These are phyloP conservation scores for Mucor saturninus DNA, from an alignment of 371 early-diverging fungal genomes.

Conservation along the genomic window DNA sequence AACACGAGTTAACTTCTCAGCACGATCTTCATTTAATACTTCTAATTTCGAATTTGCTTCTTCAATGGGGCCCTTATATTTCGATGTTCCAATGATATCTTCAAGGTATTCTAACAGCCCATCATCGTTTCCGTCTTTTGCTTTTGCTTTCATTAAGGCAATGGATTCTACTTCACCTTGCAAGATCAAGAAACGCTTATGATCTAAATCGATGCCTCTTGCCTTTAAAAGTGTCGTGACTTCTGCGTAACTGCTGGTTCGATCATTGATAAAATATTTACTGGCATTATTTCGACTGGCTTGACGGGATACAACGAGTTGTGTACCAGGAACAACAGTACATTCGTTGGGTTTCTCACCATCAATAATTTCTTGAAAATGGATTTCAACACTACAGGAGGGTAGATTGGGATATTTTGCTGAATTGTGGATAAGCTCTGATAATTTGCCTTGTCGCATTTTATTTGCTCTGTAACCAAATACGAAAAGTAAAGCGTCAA, in stretches of 20 bases:
- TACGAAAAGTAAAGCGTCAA: slow-evolving; percentile 99
- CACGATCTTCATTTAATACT: slow-evolving; percentile 74
- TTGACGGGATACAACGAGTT: slow-evolving; percentile 82
- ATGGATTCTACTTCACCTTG: slow-evolving; percentile 99
- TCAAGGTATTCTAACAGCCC: slow-evolving; percentile 99
- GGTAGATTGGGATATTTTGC: slow-evolving; percentile 70
- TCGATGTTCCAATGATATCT: slow-evolving; percentile 98
- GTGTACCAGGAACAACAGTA: slow-evolving; percentile 70
- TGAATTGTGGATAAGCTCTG: slow-evolving; percentile 97
- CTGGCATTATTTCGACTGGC: slow-evolving; percentile 76
- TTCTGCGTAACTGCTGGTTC: slow-evolving; percentile 75
- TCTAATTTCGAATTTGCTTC: slow-evolving; percentile 72
- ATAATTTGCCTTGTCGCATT: slow-evolving; percentile 96
- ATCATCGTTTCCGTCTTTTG: slow-evolving; percentile 89
- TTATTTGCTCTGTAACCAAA: slow-evolving; percentile 99
- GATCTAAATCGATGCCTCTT: slow-evolving; percentile 97
- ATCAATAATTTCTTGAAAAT: slow-evolving; percentile 92
- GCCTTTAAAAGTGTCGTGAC: slow-evolving; percentile 86
- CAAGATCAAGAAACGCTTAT: slow-evolving; percentile 98
- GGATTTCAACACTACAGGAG: slow-evolving; percentile 92
- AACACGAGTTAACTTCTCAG: slow-evolving; percentile 84
- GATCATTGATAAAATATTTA: slow-evolving; percentile 84
- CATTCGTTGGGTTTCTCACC: slow-evolving; percentile 64
- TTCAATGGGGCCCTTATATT: slow-evolving; percentile 91
- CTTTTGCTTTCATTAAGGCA: slow-evolving; percentile 98